Base-by-base conservation (phyloP, 805 yeast genomes). In the Candida schatavii region DNA sequence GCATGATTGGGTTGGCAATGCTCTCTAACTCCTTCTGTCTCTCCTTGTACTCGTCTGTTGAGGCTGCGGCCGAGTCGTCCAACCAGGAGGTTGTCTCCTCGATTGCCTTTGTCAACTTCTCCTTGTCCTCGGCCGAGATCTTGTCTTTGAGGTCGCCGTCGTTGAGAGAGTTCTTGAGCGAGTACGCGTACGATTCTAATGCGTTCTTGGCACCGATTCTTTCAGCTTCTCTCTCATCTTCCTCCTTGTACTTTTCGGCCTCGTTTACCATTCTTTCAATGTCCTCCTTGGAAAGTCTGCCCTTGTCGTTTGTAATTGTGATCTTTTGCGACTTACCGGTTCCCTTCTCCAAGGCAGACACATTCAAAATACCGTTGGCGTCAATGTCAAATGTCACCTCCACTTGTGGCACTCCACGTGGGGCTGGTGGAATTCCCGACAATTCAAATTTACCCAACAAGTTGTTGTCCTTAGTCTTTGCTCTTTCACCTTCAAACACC, bases 241-340 rank as follows among this genome's bases (percentile, higher is more conserved):
- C 95, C 56, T 86, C 88, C 52, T 95, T 96, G 59, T 72, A 91
- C 72, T 86, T 85, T 70, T 89, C 98, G 55, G 97, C 97, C 63
- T 91, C 98, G 61, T 82, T 93, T 49, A 91, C 96, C 97, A 91
- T 91, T 72, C 91, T 88, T 58, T 91, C 97, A 57, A 91, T 90
- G 50, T 89, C 96, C 48, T 90, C 97, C 74, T 88, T 85, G 20
- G 91, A 77, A 60, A 89, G 78, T 77, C 97, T 86, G 59, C 96
- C 96, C 75, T 88, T 88, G 69, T 89, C 97, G 59, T 89, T 89
- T 57, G 88, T 85, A 63, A 89, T 89, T 42, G 96, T 88, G 61
- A 89, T 86, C 57, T 91, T 83, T 68, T 90, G 88, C 44, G 86
- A 77, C 70, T 87, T 86, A 68, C 97, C 97, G 43, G 96, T 88